Base-by-base conservation (phyloP, 1,139 yeast genomes). In the Kazachstania sp. region DNA sequence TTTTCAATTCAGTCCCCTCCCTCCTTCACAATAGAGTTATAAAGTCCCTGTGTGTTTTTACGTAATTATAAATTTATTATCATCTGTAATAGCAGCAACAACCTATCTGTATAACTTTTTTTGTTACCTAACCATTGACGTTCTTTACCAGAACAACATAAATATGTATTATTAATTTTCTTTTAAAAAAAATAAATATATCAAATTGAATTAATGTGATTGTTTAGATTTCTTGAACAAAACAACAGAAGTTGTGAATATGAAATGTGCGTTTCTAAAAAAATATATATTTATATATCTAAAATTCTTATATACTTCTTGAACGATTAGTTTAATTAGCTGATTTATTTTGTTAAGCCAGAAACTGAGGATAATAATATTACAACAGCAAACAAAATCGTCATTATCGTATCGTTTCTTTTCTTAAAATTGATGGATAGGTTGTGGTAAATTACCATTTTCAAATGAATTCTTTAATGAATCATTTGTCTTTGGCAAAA, bases 401-500 rank as follows among this genome's bases (percentile, higher is more conserved):
- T n/a, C n/a, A n/a, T n/a, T n/a, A n/a, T n/a, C n/a, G n/a, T n/a
- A n/a, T n/a, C n/a, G n/a, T n/a, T n/a, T n/a, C n/a, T n/a, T n/a
- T n/a, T n/a, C n/a, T 50, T 57, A 52, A 45, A 56, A 46, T 38
- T 64, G 66, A 42, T 62, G 65, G n/a, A 59, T 58, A 38, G 65
- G 65, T 46, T 59, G 63, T 8, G 66, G 65, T 40, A 60, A 46
- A 30, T 54, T 59, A 12, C 59, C 58, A 47, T 59, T 56, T 39
- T 53, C 54, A 44, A 61, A 60, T 8, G 55, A 52, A 19, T 50
- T 49, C 39, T 55, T 60, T 12, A 45, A 37, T 8, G 47, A 43
- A n/a, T 46, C 23, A 37, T 45, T 44, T 18, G 50, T 42, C 36
- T 48, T 42, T 8, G 41, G 42, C 29, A 43, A 32, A 5, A 13